Percentiles rank a stretch among this genome's conserved stretches.
phyloP scores from a whole-genome alignment of 495 filamentous ascomycete species.

The Choiromyces venosus region DNA sequence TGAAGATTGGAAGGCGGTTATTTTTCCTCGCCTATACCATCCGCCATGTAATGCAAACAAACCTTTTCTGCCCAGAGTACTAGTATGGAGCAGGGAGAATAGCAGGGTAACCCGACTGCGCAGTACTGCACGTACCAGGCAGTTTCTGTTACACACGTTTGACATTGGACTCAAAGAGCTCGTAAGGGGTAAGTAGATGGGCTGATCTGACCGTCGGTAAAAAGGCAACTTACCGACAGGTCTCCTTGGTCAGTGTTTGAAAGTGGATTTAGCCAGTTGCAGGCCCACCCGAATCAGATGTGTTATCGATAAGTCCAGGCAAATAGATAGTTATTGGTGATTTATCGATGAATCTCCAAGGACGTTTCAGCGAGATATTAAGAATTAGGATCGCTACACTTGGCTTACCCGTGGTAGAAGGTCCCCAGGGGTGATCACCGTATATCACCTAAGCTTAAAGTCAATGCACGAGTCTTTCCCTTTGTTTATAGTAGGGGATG shows the following conservation, averaged over 20 bases:
- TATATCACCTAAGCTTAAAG: background rate
- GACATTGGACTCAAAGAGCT: background rate
- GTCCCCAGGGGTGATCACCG: too few relatives aligned
- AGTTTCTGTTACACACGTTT: background rate
- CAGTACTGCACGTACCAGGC: background rate
- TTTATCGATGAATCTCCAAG: background rate
- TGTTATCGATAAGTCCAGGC: background rate
- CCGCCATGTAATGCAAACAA: background rate
- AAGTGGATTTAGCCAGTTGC: background rate
- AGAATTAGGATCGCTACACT: background rate
- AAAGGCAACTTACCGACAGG: background rate
- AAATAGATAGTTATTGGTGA: too few relatives aligned
- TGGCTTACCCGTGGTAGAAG: background rate
- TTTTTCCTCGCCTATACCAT: background rate
- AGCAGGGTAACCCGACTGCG: background rate
- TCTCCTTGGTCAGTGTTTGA: background rate
- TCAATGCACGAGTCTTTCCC: too few relatives aligned
- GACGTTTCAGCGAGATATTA: background rate
- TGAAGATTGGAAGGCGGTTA: background rate
- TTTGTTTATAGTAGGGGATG: too few relatives aligned
- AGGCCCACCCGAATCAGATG: background rate
- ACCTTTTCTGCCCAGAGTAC: too few relatives aligned
- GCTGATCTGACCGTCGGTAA: background rate
- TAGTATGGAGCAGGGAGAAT: background rate
- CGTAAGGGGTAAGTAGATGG: background rate